A percentile compares a stretch with the other conserved stretches of the same genome.
Evolutionary conservation across 129 eudicot genomes (phyloP).

Genomic region (Smallanthus sonchifolius): DNA sequence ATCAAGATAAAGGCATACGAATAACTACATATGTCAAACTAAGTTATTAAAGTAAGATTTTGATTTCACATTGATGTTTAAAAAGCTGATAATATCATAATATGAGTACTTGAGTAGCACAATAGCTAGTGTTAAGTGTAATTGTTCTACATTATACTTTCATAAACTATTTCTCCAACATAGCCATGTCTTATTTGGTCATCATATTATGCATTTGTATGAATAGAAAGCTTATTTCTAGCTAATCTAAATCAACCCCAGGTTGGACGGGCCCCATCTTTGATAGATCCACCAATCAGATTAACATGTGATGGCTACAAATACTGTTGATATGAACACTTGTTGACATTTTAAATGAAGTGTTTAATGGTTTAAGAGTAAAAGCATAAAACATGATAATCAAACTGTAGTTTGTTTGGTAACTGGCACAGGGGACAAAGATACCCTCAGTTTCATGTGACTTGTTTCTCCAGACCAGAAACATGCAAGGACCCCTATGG

Average conservation of each 20-base stretch:
- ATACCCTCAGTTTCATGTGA: constrained; percentile 33
- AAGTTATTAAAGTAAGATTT: constrained; percentile 14
- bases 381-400: constrained; percentile 5
- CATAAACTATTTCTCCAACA: neutral
- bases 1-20: constrained; percentile 10
- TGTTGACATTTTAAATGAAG: neutral
- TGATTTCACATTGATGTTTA: neutral
- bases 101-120: constrained; percentile 3
- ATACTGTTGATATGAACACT: neutral
- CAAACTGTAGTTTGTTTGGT: constrained; percentile 18
- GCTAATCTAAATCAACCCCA: constrained; percentile 10
- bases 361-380: neutral
- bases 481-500: constrained; percentile 17
- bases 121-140: constrained; percentile 10
- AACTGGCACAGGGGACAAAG: constrained; percentile 28
- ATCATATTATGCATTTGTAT: neutral
- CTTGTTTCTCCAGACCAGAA: constrained; percentile 21
- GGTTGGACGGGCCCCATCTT: neutral
- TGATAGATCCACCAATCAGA: neutral
- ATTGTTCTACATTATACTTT: constrained; percentile 7
- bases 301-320: neutral
- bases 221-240: neutral
- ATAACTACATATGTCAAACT: constrained; percentile 15
- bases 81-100: constrained; percentile 14
- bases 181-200: neutral